phyloP scores from a whole-genome alignment of 2,329 filamentous ascomycete species.

The Pseudogymnoascus sp. region DNA sequence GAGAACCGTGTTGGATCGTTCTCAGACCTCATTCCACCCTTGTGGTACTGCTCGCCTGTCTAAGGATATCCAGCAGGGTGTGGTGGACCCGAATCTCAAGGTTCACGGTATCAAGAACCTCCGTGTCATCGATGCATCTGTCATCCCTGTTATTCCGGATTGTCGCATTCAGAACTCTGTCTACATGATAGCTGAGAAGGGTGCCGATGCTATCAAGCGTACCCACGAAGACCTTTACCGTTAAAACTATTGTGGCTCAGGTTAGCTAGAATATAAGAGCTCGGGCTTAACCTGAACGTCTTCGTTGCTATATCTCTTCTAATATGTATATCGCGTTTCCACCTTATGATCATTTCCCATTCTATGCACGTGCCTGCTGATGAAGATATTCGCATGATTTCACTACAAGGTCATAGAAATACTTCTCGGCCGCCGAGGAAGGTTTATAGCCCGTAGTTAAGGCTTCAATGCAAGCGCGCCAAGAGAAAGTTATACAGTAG shows the following conservation, averaged over 20 bases:
- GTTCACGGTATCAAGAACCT: constrained; percentile 47
- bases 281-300: too few relatives aligned
- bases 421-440: too few relatives aligned
- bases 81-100: constrained; percentile 41
- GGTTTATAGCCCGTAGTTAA: too few relatives aligned
- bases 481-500: too few relatives aligned
- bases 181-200: constrained; percentile 51
- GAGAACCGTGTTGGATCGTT: constrained; percentile 45
- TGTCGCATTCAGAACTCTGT: constrained; percentile 52
- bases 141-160: constrained; percentile 47
- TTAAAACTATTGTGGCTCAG: not conserved
- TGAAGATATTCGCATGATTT: too few relatives aligned
- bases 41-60: constrained; percentile 47
- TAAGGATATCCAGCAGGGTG: constrained; percentile 42
- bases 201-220: constrained; percentile 31
- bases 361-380: too few relatives aligned
- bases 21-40: constrained; percentile 51
- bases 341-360: too few relatives aligned
- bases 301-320: too few relatives aligned
- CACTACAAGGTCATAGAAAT: too few relatives aligned
- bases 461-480: too few relatives aligned
- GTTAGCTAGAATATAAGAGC: too few relatives aligned
- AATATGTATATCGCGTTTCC: too few relatives aligned
- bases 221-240: constrained; percentile 28
- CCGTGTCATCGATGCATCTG: constrained; percentile 46